A percentile compares a stretch with the other conserved stretches of the same genome.
These are phyloP conservation scores for Chytriomyces confervae DNA, from an alignment of 192 early-diverging fungal genomes.

Conservation along the genomic window DNA sequence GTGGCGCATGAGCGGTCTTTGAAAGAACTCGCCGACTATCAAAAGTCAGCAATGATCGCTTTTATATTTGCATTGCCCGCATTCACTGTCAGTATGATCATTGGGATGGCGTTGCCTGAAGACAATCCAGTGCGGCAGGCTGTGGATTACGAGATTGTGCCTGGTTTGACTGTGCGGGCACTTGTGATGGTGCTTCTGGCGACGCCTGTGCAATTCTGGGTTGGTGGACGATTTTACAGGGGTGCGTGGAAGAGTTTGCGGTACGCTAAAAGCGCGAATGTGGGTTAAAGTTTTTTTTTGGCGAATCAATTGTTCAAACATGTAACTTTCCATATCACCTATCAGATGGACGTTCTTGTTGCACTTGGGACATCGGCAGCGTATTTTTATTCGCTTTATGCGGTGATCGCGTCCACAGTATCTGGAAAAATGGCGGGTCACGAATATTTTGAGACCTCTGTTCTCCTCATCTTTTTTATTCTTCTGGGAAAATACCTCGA, in stretches of 20 bases:
- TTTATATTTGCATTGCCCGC: constrained; percentile 71
- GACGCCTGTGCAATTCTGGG: constrained; percentile 75
- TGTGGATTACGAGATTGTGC: constrained; percentile 56
- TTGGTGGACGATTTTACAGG: constrained; percentile 71
- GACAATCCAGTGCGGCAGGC: constrained; percentile 48
- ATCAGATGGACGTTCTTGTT: constrained; percentile 78
- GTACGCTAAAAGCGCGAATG: constrained; percentile 67
- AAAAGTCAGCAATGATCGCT: constrained; percentile 53
- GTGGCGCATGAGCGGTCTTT: constrained; percentile 42
- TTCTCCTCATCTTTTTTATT: constrained; percentile 82
- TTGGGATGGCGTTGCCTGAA: constrained; percentile 68
- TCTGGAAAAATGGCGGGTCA: constrained; percentile 30
- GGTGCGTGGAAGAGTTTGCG: constrained; percentile 68
- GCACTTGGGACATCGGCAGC: constrained; percentile 76
- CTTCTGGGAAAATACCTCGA: constrained; percentile 83
- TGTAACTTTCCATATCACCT: background rate
- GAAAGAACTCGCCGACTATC: constrained; percentile 51
- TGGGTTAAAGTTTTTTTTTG: constrained; percentile 16
- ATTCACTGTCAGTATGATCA: constrained; percentile 73
- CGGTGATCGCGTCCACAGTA: constrained; percentile 45
- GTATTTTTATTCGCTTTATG: constrained; percentile 67
- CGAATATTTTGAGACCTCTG: constrained; percentile 79
- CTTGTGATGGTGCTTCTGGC: constrained; percentile 65
- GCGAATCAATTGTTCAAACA: background rate
- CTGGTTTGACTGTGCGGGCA: constrained; percentile 61